Conservation (phyloP, 2,329 filamentous ascomycete genomes). For the Microascus cirrosus region DNA sequence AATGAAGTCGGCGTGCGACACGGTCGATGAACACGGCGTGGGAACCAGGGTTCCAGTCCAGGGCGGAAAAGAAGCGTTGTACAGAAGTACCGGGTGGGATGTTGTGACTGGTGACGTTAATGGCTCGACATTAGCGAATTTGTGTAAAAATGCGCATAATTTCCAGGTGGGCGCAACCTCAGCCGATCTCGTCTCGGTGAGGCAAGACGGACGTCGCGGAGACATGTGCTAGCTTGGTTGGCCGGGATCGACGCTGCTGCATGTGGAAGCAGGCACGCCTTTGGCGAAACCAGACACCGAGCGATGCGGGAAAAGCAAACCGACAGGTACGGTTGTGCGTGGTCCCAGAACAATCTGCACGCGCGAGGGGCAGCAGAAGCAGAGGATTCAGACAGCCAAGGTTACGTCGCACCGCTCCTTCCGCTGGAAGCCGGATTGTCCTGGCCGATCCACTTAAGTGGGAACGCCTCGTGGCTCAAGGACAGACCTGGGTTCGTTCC, state of each 20-base stretch:
- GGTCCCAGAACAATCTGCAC: not conserved
- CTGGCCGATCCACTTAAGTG: not conserved
- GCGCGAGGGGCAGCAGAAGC: no score
- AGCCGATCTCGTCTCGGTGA: not conserved
- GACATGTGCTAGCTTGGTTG: not conserved
- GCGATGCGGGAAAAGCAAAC: not conserved
- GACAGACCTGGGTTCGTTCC: not conserved
- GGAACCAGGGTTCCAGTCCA: not conserved
- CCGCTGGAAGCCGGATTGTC: not conserved
- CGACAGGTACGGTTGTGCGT: not conserved
- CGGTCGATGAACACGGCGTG: not conserved
- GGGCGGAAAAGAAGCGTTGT: not conserved
- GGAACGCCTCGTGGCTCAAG: not conserved
- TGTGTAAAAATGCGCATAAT: not conserved
- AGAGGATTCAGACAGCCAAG: no score
- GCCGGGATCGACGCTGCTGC: not conserved
- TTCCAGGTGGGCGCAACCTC: not conserved
- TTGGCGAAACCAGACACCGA: not conserved
- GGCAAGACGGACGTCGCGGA: not conserved
- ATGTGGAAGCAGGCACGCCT: not conserved
- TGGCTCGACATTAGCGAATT: not conserved
- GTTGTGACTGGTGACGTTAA: no score
- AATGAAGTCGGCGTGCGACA: not conserved
- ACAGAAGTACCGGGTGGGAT: not conserved
- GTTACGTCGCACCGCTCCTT: not conserved